Evolutionary conservation across 202 grass and related monocot genomes (phyloP).

Genomic region (Eragrostis tef): DNA sequence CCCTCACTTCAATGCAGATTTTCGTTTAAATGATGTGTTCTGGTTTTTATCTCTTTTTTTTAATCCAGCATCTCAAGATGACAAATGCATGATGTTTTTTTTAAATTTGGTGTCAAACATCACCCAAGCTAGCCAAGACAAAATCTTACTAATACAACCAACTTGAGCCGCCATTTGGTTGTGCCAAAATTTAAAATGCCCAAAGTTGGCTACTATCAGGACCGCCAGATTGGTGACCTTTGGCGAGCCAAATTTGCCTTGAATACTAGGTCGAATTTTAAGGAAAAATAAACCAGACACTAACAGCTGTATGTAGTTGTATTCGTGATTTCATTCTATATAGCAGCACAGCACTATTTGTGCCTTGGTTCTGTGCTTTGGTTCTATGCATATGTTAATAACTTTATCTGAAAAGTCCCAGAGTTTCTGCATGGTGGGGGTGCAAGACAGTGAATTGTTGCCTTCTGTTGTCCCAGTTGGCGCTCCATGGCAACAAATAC

Average conservation of each 20-base stretch:
- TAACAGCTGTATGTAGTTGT: no score
- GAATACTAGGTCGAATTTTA: no score
- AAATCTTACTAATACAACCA: neutral
- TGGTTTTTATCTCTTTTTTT: slow-evolving; percentile 37
- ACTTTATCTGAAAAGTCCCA: slow-evolving; percentile 47
- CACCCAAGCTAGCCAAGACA: neutral
- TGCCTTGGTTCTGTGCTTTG: no score
- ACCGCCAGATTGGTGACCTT: no score
- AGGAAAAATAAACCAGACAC: no score
- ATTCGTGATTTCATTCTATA: no score
- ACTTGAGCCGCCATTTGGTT: neutral
- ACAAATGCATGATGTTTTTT: slow-evolving; percentile 5
- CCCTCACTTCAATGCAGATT: neutral
- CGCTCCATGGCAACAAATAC: no score
- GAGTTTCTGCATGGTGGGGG: slow-evolving; percentile 42
- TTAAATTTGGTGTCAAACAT: neutral
- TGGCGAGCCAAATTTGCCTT: no score
- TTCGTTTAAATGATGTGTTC: neutral
- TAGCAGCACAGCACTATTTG: no score
- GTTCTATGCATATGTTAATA: no score
- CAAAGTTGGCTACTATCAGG: no score
- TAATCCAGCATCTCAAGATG: neutral
- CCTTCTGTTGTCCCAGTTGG: no score
- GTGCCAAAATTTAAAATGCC: neutral
- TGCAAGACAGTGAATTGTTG: slow-evolving; percentile 48